phyloP scores from a whole-genome alignment of 2,329 filamentous ascomycete species.

The Fusarium sulawesiense region DNA sequence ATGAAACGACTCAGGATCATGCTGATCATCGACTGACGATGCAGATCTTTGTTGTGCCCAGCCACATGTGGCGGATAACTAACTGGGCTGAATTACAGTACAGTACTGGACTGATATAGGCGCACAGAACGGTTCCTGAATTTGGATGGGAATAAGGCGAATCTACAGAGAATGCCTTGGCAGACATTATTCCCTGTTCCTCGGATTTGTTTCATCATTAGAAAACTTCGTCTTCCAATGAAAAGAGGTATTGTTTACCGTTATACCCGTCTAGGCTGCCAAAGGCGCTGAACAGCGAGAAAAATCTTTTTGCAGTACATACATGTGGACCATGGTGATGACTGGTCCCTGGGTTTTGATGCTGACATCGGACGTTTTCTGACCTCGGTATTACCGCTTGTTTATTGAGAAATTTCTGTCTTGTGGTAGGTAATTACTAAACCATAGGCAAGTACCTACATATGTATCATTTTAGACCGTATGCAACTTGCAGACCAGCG shows the following conservation, averaged over 20 bases:
- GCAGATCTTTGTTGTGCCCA: conserved; percentile 24
- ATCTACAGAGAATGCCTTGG: background rate
- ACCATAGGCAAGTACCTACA: background rate
- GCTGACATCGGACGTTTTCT: background rate
- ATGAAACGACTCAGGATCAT: conserved; percentile 2
- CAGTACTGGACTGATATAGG: background rate
- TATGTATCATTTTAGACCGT: background rate
- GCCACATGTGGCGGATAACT: conserved; percentile 27
- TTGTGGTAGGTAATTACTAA: background rate
- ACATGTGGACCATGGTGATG: conserved; percentile 5
- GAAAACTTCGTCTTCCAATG: background rate
- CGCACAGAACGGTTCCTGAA: background rate
- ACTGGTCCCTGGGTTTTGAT: background rate
- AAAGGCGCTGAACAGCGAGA: background rate
- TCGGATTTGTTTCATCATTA: background rate
- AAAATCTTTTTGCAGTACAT: conserved; percentile 3
- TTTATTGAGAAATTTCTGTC: background rate
- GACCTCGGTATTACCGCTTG: background rate
- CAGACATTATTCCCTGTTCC: background rate
- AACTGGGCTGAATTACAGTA: background rate
- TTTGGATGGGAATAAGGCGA: background rate
- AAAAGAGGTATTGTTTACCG: background rate
- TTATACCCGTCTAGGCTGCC: background rate
- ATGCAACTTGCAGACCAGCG: background rate
- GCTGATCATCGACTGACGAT: conserved; percentile 17